These are phyloP conservation scores for Suillus hirtellus DNA, from an alignment of 768 basidiomycete species.

Conservation along the genomic window DNA sequence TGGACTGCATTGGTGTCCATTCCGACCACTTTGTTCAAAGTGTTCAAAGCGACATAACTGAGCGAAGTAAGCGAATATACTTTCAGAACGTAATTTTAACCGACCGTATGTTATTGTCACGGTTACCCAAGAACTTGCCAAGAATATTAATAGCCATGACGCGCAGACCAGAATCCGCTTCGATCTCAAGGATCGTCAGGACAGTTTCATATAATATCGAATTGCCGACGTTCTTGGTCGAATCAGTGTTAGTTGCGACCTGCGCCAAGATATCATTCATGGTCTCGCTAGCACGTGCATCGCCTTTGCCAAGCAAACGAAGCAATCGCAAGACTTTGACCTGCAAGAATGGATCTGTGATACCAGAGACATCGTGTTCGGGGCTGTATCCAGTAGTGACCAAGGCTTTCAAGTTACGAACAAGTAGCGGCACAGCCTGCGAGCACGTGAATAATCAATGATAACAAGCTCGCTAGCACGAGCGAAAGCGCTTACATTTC, in stretches of 20 bases:
- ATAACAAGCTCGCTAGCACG: neutral
- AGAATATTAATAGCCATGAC: constrained; percentile 99
- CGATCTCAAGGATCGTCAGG: constrained; percentile 93
- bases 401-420: constrained; percentile 91
- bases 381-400: constrained; percentile 97
- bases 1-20: constrained; percentile 99
- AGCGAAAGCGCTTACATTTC: constrained; percentile 60
- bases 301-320: constrained; percentile 83
- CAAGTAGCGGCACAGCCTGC: constrained; percentile 89
- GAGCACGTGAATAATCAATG: constrained; percentile 13
- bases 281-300: constrained; percentile 83
- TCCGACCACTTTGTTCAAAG: constrained; percentile 95
- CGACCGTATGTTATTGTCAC: constrained; percentile 98
- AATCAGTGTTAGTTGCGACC: constrained; percentile 99
- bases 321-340: constrained; percentile 90
- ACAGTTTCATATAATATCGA: constrained; percentile 98
- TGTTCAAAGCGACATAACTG: constrained; percentile 97
- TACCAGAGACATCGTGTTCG: constrained; percentile 98
- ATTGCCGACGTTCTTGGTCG: constrained; percentile 97
- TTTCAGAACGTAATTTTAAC: constrained; percentile 20
- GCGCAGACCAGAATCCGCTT: constrained; percentile 91
- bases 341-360: constrained; percentile 95
- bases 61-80: constrained; percentile 10
- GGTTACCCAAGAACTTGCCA: constrained; percentile 95
- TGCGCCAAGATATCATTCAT: constrained; percentile 99